A percentile compares a stretch with the other conserved stretches of the same genome.
Evolutionary conservation across 495 filamentous ascomycete genomes (phyloP).

Genomic region (Cryomyces minteri): DNA sequence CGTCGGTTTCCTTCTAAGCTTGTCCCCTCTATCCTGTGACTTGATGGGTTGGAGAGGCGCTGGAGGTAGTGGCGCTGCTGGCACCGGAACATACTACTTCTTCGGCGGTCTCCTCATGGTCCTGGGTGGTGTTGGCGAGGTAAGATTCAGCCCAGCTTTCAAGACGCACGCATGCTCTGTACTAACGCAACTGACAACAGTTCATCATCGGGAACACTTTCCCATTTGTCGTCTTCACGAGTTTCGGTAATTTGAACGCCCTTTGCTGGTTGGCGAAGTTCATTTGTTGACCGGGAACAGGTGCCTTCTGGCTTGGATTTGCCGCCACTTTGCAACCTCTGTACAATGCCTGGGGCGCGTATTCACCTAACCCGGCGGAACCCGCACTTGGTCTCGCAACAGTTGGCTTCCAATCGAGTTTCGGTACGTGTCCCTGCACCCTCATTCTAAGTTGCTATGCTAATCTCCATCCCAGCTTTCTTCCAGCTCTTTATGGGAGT

Average conservation of each 20-base stretch:
- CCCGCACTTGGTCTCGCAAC: slow-evolving; percentile 15
- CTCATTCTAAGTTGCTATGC: no score
- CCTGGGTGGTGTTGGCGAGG: slow-evolving; percentile 44
- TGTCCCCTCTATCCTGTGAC: slow-evolving; percentile 44
- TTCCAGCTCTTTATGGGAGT: slow-evolving; percentile 43
- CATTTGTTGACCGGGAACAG: slow-evolving; percentile 3
- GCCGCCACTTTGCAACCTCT: slow-evolving; percentile 36
- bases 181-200: slow-evolving; percentile 3
- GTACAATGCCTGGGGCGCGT: slow-evolving; percentile 33
- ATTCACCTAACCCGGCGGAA: slow-evolving; percentile 16
- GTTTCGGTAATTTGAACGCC: slow-evolving; percentile 22
- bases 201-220: slow-evolving; percentile 56
- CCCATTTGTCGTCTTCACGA: slow-evolving; percentile 44
- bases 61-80: slow-evolving; percentile 42
- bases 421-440: slow-evolving; percentile 12
- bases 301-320: slow-evolving; percentile 40
- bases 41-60: slow-evolving; percentile 58
- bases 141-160: slow-evolving; percentile 11
- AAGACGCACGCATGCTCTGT: neutral
- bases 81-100: slow-evolving; percentile 39
- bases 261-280: neutral
- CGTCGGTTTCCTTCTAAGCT: slow-evolving; percentile 43
- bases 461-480: slow-evolving; percentile 22
- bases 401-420: slow-evolving; percentile 16
- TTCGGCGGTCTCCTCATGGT: slow-evolving; percentile 53